Conservation (phyloP, 2,329 filamentous ascomycete species). For the Epichloe hybrida region DNA sequence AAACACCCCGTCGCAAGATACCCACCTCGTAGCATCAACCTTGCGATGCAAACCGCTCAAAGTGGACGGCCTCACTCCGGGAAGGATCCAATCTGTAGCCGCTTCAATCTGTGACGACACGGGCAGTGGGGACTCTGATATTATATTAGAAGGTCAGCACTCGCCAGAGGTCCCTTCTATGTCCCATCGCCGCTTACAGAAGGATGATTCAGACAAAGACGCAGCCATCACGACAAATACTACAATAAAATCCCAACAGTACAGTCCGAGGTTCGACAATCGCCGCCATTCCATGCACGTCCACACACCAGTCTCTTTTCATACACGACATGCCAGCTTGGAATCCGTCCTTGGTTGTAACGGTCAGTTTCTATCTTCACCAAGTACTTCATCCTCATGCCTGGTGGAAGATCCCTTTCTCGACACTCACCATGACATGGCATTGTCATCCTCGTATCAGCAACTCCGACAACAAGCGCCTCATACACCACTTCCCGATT, state of each 20-base stretch:
- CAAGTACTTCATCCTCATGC: background rate
- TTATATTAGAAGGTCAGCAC: background rate
- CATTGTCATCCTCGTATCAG: background rate
- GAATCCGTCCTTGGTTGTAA: background rate
- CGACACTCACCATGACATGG: background rate
- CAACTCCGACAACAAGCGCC: background rate
- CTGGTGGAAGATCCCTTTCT: background rate
- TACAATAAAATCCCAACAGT: background rate
- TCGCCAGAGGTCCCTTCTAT: background rate
- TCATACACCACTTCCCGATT: constrained; percentile 1
- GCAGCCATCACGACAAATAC: background rate
- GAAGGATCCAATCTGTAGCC: background rate
- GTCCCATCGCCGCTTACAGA: background rate
- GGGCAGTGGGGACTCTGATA: background rate
- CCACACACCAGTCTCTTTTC: background rate
- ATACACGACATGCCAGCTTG: background rate
- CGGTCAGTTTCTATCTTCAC: background rate
- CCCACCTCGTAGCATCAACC: background rate
- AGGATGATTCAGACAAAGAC: background rate
- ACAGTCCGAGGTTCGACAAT: background rate
- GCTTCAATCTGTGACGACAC: background rate
- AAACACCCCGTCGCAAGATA: background rate
- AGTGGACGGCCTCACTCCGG: background rate
- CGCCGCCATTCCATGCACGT: background rate
- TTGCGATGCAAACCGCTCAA: background rate